These are phyloP conservation scores for Ophiostoma himal-ulmi DNA, from an alignment of 2,329 filamentous ascomycete species.

Conservation along the genomic window DNA sequence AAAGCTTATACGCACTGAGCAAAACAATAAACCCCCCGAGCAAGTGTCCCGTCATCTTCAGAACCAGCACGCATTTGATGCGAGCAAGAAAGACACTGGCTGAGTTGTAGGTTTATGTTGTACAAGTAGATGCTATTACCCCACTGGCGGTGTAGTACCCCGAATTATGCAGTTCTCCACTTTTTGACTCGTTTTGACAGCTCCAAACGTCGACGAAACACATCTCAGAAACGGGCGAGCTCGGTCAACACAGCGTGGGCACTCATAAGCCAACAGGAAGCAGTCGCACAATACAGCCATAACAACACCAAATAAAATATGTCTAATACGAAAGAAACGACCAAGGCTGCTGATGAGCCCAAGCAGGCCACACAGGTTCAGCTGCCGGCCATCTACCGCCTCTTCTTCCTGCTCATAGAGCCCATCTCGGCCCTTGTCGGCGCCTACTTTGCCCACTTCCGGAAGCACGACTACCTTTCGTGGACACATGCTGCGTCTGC, in stretches of 20 bases:
- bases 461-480: slow-evolving; percentile 52
- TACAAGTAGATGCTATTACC: no score
- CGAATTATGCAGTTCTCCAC: background rate
- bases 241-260: background rate
- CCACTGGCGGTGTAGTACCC: background rate
- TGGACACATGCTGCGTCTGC: slow-evolving; percentile 55
- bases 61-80: no score
- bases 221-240: background rate
- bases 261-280: background rate
- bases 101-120: no score
- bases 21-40: no score
- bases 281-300: background rate
- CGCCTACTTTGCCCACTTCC: slow-evolving; percentile 43
- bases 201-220: slow-evolving; percentile 8
- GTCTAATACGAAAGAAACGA: slow-evolving; percentile 3
- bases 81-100: no score
- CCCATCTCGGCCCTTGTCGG: slow-evolving; percentile 49
- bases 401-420: slow-evolving; percentile 73
- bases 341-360: background rate
- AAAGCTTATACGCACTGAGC: no score
- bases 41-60: no score
- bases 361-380: slow-evolving; percentile 12
- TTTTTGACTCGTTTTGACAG: background rate
- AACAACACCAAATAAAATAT: background rate
- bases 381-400: slow-evolving; percentile 51